Percentiles rank a stretch among this genome's conserved stretches.
These are phyloP conservation scores for Phytophthora fragariae DNA, from an alignment of 352 stramenopile species.

Conservation along the genomic window DNA sequence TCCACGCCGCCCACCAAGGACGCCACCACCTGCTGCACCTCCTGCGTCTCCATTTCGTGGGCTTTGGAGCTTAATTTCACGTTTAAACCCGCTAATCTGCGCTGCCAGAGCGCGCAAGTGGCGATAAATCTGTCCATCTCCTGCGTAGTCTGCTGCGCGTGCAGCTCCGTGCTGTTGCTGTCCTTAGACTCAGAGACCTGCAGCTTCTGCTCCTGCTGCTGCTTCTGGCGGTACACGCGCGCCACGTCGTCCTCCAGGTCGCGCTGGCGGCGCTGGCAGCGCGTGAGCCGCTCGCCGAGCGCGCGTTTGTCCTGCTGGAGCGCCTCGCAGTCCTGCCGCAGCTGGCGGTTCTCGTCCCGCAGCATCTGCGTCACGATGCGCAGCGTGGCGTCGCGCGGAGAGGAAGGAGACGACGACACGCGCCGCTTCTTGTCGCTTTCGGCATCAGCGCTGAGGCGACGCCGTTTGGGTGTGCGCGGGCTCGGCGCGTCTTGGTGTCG, in stretches of 20 bases:
- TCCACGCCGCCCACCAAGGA: slow-evolving; percentile 52
- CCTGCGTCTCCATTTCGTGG: slow-evolving; percentile 29
- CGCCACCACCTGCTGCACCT: slow-evolving; percentile 45
- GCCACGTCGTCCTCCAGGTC: slow-evolving; percentile 52
- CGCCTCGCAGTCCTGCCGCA: slow-evolving; percentile 26
- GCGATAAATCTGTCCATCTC: slow-evolving; percentile 51
- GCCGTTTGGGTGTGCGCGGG: neutral
- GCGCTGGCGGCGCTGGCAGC: slow-evolving; percentile 34
- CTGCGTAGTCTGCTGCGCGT: neutral
- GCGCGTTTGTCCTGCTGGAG: slow-evolving; percentile 29
- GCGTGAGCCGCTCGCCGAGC: slow-evolving; percentile 22
- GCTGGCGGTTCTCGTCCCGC: slow-evolving; percentile 48
- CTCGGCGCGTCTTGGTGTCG: neutral
- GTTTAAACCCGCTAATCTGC: slow-evolving; percentile 28
- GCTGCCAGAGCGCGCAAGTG: slow-evolving; percentile 42
- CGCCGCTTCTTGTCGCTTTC: neutral
- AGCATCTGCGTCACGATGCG: slow-evolving; percentile 50
- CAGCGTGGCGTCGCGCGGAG: slow-evolving; percentile 35
- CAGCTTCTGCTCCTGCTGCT: slow-evolving; percentile 39
- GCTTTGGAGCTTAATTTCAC: slow-evolving; percentile 28
- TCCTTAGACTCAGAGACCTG: neutral
- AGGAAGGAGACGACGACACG: neutral
- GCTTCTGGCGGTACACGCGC: slow-evolving; percentile 46
- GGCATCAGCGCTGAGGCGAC: neutral
- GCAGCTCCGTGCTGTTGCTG: too few species aligned